Percentiles rank a stretch among this genome's conserved stretches.
Conservation (phyloP, 441 rosid species). For the Jatropha podagrica region DNA sequence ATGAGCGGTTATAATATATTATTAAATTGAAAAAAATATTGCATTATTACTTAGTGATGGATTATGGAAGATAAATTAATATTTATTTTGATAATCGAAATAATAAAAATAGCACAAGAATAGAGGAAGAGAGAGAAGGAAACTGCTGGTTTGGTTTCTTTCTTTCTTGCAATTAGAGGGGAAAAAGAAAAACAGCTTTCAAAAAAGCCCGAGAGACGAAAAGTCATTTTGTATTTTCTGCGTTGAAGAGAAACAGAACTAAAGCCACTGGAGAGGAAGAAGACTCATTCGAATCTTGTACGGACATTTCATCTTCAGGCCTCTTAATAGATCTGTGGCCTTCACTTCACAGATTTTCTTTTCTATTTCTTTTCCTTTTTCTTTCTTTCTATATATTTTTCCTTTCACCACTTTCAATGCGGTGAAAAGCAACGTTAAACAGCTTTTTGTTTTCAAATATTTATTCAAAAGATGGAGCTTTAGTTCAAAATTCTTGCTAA, state of each 20-base stretch:
- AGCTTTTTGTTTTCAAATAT: not conserved
- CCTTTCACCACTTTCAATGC: not conserved
- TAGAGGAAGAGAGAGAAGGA: not conserved
- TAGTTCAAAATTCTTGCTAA: constrained; percentile 1
- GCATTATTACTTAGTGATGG: too few species aligned
- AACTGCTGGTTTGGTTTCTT: not conserved
- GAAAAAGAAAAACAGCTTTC: constrained; percentile 19
- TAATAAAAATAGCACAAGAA: not conserved
- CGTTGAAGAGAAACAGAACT: not conserved
- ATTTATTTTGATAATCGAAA: too few species aligned
- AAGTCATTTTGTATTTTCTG: constrained; percentile 15
- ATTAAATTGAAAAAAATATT: too few species aligned
- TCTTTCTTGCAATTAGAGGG: too few species aligned
- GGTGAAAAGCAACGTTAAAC: constrained; percentile 11
- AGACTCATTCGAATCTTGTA: not conserved
- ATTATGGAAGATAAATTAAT: too few species aligned
- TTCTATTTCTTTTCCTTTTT: not conserved
- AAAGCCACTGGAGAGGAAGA: not conserved
- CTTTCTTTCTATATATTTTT: too few species aligned
- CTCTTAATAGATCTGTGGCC: not conserved
- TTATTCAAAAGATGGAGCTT: constrained; percentile 1
- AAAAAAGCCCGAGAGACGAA: not conserved
- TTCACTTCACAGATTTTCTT: not conserved
- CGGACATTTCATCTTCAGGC: constrained; percentile 9
- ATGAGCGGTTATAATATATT: too few species aligned